Conservation (phyloP, 192 early-diverging fungal genomes). For the Chytriomyces hyalinus region DNA sequence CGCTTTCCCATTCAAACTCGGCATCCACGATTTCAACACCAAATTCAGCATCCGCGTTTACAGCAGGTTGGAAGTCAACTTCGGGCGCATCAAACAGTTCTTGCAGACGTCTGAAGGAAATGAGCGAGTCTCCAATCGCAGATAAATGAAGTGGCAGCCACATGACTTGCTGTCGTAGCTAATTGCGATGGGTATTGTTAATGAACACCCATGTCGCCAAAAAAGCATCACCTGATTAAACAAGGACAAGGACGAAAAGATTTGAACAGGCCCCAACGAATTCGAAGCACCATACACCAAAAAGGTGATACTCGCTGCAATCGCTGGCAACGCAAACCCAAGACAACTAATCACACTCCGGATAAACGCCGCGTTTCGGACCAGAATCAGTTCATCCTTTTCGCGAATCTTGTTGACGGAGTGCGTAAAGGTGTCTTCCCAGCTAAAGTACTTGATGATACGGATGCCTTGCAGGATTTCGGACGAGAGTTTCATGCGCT, state of each 20-base stretch:
- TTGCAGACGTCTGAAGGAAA: conserved; percentile 52
- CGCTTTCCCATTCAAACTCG: conserved; percentile 67
- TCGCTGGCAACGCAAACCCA: conserved; percentile 55
- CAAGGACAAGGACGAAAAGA: conserved; percentile 57
- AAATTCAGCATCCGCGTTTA: conserved; percentile 49
- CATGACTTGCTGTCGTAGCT: conserved; percentile 56
- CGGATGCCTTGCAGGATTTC: conserved; percentile 75
- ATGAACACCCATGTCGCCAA: no score
- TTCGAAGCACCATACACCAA: conserved; percentile 42
- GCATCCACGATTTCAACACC: conserved; percentile 65
- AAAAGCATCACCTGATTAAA: conserved; percentile 37
- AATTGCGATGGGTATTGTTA: conserved; percentile 12
- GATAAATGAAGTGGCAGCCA: conserved; percentile 55
- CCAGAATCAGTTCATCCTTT: conserved; percentile 37
- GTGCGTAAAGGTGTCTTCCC: conserved; percentile 67
- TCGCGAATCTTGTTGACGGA: conserved; percentile 61
- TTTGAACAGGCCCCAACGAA: conserved; percentile 2
- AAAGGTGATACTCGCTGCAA: conserved; percentile 48
- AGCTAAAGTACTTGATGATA: conserved; percentile 78
- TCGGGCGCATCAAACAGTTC: conserved; percentile 65
- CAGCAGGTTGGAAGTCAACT: conserved; percentile 57
- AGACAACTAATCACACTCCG: conserved; percentile 15
- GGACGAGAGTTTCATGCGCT: conserved; percentile 71
- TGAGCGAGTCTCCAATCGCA: conserved; percentile 47
- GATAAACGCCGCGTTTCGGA: conserved; percentile 9